Evolutionary conservation across 495 filamentous ascomycete genomes (phyloP).

Genomic region (Trichoderma erinaceum): DNA sequence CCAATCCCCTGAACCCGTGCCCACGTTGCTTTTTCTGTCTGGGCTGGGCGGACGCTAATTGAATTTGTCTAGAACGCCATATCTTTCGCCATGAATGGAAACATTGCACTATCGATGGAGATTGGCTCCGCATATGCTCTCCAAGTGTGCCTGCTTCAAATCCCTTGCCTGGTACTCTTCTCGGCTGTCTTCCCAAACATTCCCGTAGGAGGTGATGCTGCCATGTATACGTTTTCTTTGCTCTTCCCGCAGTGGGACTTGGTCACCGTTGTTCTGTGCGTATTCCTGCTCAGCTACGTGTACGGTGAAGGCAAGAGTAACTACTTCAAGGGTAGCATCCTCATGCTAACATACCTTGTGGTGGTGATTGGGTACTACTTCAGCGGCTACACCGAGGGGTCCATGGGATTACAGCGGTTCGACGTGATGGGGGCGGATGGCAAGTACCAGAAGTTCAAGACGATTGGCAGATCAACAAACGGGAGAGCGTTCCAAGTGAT

Average conservation of each 20-base stretch:
- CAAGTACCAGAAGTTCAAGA: conserved; percentile 45
- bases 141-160: conserved; percentile 95
- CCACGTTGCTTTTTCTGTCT: neutral
- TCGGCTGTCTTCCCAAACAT: conserved; percentile 52
- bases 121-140: conserved; percentile 96
- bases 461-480: conserved; percentile 39
- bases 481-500: conserved; percentile 28
- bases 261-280: conserved; percentile 94
- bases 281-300: conserved; percentile 95
- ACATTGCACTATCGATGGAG: conserved; percentile 98
- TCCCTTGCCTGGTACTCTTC: conserved; percentile 88
- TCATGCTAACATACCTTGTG: conserved; percentile 89
- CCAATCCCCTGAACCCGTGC: conserved; percentile 3
- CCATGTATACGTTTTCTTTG: conserved; percentile 73
- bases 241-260: conserved; percentile 99
- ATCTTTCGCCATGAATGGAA: conserved; percentile 99
- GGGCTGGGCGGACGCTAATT: neutral
- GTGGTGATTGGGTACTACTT: conserved; percentile 90
- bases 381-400: conserved; percentile 62
- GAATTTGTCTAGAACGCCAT: conserved; percentile 74
- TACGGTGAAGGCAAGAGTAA: conserved; percentile 97
- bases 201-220: conserved; percentile 22
- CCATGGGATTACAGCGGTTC: conserved; percentile 59
- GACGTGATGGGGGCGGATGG: conserved; percentile 56
- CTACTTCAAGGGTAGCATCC: conserved; percentile 88